Conservation (phyloP, 129 eudicot species). For the Calendula officinalis region DNA sequence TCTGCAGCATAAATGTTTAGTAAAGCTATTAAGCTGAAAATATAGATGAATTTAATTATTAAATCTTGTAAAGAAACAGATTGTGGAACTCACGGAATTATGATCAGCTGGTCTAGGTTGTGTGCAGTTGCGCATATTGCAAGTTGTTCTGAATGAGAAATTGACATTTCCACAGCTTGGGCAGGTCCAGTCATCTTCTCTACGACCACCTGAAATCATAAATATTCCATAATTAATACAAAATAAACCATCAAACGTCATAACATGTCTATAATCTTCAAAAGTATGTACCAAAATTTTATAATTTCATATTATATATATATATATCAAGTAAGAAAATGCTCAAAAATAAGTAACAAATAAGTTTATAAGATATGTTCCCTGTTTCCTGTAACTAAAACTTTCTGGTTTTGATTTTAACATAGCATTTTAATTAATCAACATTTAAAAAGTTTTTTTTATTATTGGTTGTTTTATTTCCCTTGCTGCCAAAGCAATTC, state of each 20-base stretch:
- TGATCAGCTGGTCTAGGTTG: constrained; percentile 92
- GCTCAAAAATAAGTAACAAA: too few relatives aligned
- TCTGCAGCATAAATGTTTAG: constrained; percentile 42
- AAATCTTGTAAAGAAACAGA: not conserved
- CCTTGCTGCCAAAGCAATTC: too few relatives aligned
- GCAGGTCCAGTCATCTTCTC: constrained; percentile 97
- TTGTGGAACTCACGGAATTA: constrained; percentile 46
- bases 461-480: too few relatives aligned
- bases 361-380: too few relatives aligned
- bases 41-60: not conserved
- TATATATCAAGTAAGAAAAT: too few relatives aligned
- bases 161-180: constrained; percentile 92
- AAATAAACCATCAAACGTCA: not conserved
- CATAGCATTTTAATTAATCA: too few relatives aligned
- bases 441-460: too few relatives aligned
- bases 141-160: constrained; percentile 80
- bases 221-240: constrained; percentile 5
- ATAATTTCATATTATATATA: too few relatives aligned
- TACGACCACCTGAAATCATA: constrained; percentile 64
- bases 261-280: too few relatives aligned
- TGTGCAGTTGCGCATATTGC: constrained; percentile 92
- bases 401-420: too few relatives aligned
- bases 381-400: too few relatives aligned
- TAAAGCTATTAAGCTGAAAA: constrained; percentile 5
- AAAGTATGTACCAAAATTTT: too few relatives aligned